A percentile compares a stretch with the other conserved stretches of the same genome.
phyloP scores from a whole-genome alignment of 352 stramenopile genomes.

The Peronosclerospora sorghi region DNA sequence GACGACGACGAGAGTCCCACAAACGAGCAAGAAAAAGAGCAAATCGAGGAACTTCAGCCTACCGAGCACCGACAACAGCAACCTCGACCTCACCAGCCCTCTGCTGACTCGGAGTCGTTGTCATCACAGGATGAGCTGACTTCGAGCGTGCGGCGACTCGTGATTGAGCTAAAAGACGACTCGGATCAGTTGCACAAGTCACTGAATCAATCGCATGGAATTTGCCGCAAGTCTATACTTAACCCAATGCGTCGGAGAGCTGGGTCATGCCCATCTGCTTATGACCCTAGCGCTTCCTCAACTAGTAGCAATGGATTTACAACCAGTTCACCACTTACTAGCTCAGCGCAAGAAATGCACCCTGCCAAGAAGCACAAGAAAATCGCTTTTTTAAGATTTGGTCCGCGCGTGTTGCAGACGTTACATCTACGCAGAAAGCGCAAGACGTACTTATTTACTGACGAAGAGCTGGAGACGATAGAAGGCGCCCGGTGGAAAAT shows the following conservation, averaged over 20 bases:
- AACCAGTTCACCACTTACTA: constrained; percentile 4
- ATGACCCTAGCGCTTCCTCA: constrained; percentile 12
- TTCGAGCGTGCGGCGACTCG: constrained; percentile 57
- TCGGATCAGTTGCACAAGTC: constrained; percentile 28
- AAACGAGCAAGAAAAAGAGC: constrained; percentile 8
- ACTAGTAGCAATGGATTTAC: constrained; percentile 4
- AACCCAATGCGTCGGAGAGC: constrained; percentile 29
- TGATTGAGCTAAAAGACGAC: constrained; percentile 64
- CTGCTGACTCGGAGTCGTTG: constrained; percentile 21
- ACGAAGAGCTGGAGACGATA: constrained; percentile 67
- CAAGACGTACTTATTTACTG: constrained; percentile 66
- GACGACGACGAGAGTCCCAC: constrained; percentile 1
- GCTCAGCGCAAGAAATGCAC: constrained; percentile 8
- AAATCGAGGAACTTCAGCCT: constrained; percentile 8
- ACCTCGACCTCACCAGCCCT: constrained; percentile 11
- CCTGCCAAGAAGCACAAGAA: constrained; percentile 33
- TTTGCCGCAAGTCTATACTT: constrained; percentile 6
- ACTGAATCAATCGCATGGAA: constrained; percentile 14
- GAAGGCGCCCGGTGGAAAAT: constrained; percentile 81
- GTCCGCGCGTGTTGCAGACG: constrained; percentile 43
- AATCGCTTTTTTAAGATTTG: constrained; percentile 43
- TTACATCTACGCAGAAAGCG: constrained; percentile 57
- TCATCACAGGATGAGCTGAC: constrained; percentile 56
- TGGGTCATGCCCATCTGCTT: constrained; percentile 54
- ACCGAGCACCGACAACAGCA: constrained; percentile 10